Conservation (phyloP, 768 basidiomycete species). For the Lactarius trivialis region DNA sequence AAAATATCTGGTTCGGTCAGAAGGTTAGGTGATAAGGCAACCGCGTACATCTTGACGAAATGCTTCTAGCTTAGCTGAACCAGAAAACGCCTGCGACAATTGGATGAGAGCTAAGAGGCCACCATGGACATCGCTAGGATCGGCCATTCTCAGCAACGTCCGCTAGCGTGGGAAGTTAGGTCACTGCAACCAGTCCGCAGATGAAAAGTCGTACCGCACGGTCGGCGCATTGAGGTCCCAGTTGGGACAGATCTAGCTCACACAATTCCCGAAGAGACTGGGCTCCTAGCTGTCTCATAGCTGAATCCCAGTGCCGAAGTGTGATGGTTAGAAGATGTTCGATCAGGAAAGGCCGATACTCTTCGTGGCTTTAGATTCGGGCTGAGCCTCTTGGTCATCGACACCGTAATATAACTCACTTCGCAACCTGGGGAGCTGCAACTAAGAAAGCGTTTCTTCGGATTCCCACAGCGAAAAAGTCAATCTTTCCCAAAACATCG, state of each 20-base stretch:
- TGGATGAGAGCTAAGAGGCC: slow-evolving; percentile 68
- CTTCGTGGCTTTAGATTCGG: slow-evolving; percentile 51
- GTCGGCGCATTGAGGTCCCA: slow-evolving; percentile 44
- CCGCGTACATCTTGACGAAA: slow-evolving; percentile 39
- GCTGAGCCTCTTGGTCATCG: background rate
- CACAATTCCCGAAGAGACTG: slow-evolving; percentile 68
- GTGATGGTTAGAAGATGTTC: slow-evolving; percentile 69
- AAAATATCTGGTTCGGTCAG: background rate
- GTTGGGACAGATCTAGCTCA: slow-evolving; percentile 44
- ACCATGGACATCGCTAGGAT: slow-evolving; percentile 73
- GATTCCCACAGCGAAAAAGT: slow-evolving; percentile 91
- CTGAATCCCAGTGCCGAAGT: slow-evolving; percentile 82
- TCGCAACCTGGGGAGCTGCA: slow-evolving; percentile 81
- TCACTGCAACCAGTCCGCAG: slow-evolving; percentile 21
- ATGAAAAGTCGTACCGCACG: slow-evolving; percentile 44
- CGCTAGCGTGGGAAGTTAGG: slow-evolving; percentile 34
- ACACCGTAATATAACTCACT: slow-evolving; percentile 44
- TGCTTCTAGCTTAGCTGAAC: slow-evolving; percentile 21
- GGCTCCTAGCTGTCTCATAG: slow-evolving; percentile 72
- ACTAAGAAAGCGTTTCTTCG: slow-evolving; percentile 77
- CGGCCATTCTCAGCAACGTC: slow-evolving; percentile 52
- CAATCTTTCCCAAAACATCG: slow-evolving; percentile 83
- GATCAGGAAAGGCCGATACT: slow-evolving; percentile 65
- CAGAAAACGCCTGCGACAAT: slow-evolving; percentile 54
- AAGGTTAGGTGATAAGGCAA: background rate